Conservation (phyloP, 1,284 basidiomycete species). For the Cryptococcus amylolentus region DNA sequence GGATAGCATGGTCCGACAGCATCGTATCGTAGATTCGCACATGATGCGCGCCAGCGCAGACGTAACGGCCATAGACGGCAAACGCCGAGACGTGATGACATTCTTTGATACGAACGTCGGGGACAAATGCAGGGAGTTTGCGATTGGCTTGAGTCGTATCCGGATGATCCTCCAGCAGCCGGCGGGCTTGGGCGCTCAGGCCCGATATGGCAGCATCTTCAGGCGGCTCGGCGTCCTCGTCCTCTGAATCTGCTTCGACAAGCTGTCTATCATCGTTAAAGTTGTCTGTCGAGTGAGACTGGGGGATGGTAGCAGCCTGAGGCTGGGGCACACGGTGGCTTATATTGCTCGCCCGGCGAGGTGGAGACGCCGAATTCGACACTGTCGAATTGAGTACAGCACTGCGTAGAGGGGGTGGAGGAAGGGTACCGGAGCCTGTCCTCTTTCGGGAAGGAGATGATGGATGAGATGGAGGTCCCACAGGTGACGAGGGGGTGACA, state of each 20-base stretch:
- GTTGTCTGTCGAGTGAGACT: conserved; percentile 5
- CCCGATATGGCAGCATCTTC: conserved; percentile 15
- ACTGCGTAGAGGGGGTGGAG: conserved; percentile 24
- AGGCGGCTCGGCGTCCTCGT: conserved; percentile 36
- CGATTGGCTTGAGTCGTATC: conserved; percentile 78
- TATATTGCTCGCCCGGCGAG: conserved; percentile 3
- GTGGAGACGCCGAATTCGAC: conserved; percentile 5
- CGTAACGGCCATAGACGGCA: conserved; percentile 61
- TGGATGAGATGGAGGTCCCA: conserved; percentile 8
- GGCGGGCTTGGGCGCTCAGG: conserved; percentile 27
- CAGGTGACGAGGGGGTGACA: neutral
- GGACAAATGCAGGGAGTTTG: conserved; percentile 60
- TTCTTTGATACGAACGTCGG: conserved; percentile 37
- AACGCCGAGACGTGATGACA: conserved; percentile 54
- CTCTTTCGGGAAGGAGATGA: conserved; percentile 10
- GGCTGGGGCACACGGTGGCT: neutral
- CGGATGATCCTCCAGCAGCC: conserved; percentile 63
- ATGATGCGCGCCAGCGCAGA: conserved; percentile 63
- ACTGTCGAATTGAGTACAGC: conserved; percentile 1
- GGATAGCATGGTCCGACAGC: conserved; percentile 44
- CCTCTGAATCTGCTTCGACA: conserved; percentile 13
- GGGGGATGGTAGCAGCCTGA: neutral
- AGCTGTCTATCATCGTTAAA: conserved; percentile 14
- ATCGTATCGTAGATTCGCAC: conserved; percentile 58
- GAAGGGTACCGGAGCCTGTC: conserved; percentile 5